These are phyloP conservation scores for Krasilnikovozyma curviuscula DNA, from an alignment of 768 basidiomycete species.

Conservation along the genomic window DNA sequence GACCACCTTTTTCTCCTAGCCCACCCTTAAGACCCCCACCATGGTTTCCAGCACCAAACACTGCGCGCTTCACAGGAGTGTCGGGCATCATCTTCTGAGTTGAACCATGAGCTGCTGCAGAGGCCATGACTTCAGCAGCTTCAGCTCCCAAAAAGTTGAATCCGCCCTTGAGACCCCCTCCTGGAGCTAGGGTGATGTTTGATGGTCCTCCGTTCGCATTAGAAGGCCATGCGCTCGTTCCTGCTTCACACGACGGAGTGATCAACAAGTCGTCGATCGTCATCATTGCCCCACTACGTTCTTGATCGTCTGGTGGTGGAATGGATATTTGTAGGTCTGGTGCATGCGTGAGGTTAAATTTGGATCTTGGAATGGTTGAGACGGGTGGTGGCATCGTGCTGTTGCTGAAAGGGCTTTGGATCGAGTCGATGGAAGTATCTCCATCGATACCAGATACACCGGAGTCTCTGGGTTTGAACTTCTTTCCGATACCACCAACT, in stretches of 20 bases:
- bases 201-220: no score
- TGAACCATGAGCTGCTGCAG: conserved; percentile 7
- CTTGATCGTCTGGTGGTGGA: not conserved
- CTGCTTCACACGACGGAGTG: not conserved
- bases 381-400: not conserved
- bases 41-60: conserved; percentile 8
- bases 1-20: not conserved
- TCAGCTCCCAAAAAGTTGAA: conserved; percentile 12
- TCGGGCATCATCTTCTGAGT: conserved; percentile 19
- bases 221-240: not conserved
- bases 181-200: not conserved
- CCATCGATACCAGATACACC: conserved; percentile 4
- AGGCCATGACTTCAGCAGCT: conserved; percentile 9
- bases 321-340: not conserved
- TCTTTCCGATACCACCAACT: conserved; percentile 6
- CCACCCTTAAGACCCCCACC: not conserved
- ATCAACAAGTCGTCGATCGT: conserved; percentile 3
- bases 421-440: conserved; percentile 7
- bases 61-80: conserved; percentile 20
- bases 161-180: not conserved
- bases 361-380: not conserved
- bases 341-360: not conserved
- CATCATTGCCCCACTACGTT: not conserved
- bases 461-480: conserved; percentile 10
- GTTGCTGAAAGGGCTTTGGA: not conserved